phyloP scores from a whole-genome alignment of 2,329 filamentous ascomycete species.

The Dactylellina cionopaga region DNA sequence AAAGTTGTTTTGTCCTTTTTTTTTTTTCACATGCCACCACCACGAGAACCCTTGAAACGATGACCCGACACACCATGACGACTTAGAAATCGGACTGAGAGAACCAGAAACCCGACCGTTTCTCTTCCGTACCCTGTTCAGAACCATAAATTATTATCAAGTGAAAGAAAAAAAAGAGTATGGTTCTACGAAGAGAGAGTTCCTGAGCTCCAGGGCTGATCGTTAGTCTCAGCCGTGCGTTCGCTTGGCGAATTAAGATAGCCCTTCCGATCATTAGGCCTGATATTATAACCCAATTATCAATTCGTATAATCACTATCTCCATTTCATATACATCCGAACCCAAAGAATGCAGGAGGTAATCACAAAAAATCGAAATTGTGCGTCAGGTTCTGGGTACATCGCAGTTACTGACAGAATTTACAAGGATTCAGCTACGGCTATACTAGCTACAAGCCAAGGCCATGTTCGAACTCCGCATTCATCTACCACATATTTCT shows the following conservation, averaged over 20 bases:
- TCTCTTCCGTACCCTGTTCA: too few species aligned
- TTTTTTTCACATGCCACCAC: constrained; percentile 3
- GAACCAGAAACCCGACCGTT: too few species aligned
- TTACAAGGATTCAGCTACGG: too few species aligned
- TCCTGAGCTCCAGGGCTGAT: constrained; percentile 9
- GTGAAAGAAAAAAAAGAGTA: too few species aligned
- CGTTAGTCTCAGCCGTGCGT: not conserved
- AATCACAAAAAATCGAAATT: not conserved
- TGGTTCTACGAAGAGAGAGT: not conserved
- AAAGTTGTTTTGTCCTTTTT: too few species aligned
- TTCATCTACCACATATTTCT: too few species aligned
- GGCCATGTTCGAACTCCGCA: too few species aligned
- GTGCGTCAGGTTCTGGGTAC: too few species aligned
- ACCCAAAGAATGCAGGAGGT: not conserved
- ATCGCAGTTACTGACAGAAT: too few species aligned
- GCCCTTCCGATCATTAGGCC: not conserved
- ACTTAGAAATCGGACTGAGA: too few species aligned
- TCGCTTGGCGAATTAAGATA: not conserved
- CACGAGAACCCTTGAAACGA: constrained; percentile 3
- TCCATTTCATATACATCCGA: not conserved
- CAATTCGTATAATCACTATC: not conserved
- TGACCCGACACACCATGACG: not conserved
- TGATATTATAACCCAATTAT: not conserved
- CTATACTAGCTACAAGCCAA: too few species aligned
- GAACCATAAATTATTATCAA: too few species aligned